Evolutionary conservation across 805 yeast genomes (phyloP).

Genomic region (Naumovozyma castellii): DNA sequence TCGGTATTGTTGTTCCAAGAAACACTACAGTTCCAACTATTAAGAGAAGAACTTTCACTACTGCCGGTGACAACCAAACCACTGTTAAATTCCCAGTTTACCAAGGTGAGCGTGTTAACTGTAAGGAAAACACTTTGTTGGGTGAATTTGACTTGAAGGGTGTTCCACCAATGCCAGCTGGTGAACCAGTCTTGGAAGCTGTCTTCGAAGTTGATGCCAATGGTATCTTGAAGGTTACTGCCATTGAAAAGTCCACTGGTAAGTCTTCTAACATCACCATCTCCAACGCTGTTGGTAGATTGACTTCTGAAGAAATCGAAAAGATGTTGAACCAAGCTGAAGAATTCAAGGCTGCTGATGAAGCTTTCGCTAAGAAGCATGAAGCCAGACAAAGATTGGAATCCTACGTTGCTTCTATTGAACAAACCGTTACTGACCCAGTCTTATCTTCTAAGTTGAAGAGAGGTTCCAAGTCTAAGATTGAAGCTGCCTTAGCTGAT

Average conservation of each 20-base stretch:
- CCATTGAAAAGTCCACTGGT: conserved; percentile 96
- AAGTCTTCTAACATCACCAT: conserved; percentile 93
- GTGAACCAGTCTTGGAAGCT: conserved; percentile 98
- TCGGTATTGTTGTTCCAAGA: conserved; percentile 97
- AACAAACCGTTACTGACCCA: conserved; percentile 96
- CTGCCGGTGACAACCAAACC: conserved; percentile 96
- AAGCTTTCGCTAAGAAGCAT: conserved; percentile 98
- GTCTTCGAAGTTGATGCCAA: conserved; percentile 98
- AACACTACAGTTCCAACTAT: conserved; percentile 98
- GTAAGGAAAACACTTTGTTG: conserved; percentile 89
- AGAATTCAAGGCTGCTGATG: conserved; percentile 97
- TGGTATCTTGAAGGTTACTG: conserved; percentile 98
- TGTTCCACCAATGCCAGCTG: conserved; percentile 96
- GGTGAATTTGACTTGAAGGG: conserved; percentile 98
- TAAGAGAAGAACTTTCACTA: conserved; percentile 97
- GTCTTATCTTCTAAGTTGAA: conserved; percentile 94
- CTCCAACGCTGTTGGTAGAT: conserved; percentile 98
- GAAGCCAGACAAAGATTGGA: conserved; percentile 99
- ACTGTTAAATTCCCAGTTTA: conserved; percentile 96
- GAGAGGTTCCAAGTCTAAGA: conserved; percentile 94
- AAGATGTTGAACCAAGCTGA: conserved; percentile 98
- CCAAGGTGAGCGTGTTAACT: conserved; percentile 99
- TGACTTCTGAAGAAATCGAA: conserved; percentile 92
- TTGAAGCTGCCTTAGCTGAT: conserved; percentile 95
- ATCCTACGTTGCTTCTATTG: conserved; percentile 93